Conservation (phyloP, 148 eudicot species). For the Persicaria maculosa region DNA sequence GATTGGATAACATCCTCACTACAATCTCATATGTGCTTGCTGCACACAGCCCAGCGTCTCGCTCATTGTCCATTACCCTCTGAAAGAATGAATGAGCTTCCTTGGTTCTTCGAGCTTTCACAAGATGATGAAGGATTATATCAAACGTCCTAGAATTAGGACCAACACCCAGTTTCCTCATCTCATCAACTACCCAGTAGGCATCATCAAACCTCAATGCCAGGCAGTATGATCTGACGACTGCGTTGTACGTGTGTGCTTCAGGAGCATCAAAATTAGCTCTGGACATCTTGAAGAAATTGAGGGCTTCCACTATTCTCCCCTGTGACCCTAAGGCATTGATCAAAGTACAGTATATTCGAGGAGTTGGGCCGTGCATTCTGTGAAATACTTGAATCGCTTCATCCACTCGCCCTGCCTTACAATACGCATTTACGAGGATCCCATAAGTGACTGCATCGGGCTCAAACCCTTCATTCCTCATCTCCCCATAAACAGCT, state of each 20-base stretch:
- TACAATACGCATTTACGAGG: slow-evolving; percentile 67
- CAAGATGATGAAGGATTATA: slow-evolving; percentile 68
- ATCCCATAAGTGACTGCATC: slow-evolving; percentile 84
- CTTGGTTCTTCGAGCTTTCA: slow-evolving; percentile 39
- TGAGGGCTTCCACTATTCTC: slow-evolving; percentile 50
- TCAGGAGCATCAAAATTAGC: slow-evolving; percentile 39
- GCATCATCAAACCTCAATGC: slow-evolving; percentile 61
- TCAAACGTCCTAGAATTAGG: slow-evolving; percentile 71
- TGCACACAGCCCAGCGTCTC: slow-evolving; percentile 44
- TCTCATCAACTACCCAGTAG: slow-evolving; percentile 60
- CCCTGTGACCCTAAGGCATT: slow-evolving; percentile 63
- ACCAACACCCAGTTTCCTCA: slow-evolving; percentile 60
- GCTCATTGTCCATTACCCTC: slow-evolving; percentile 33
- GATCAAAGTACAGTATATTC: slow-evolving; percentile 72
- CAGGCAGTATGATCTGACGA: slow-evolving; percentile 76
- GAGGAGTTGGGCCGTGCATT: slow-evolving; percentile 46
- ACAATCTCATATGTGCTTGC: slow-evolving; percentile 66
- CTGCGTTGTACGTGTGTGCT: slow-evolving; percentile 73
- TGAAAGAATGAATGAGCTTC: slow-evolving; percentile 63
- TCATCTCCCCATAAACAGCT: slow-evolving; percentile 73
- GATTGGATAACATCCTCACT: slow-evolving; percentile 71
- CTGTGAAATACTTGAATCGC: slow-evolving; percentile 47
- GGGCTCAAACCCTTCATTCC: slow-evolving; percentile 58
- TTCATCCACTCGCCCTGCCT: slow-evolving; percentile 40
- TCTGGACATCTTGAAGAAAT: slow-evolving; percentile 55